Percentiles rank a stretch among this genome's conserved stretches.
Evolutionary conservation across 1,284 basidiomycete species (phyloP).

Genomic region (Fomitopsis pinicola): DNA sequence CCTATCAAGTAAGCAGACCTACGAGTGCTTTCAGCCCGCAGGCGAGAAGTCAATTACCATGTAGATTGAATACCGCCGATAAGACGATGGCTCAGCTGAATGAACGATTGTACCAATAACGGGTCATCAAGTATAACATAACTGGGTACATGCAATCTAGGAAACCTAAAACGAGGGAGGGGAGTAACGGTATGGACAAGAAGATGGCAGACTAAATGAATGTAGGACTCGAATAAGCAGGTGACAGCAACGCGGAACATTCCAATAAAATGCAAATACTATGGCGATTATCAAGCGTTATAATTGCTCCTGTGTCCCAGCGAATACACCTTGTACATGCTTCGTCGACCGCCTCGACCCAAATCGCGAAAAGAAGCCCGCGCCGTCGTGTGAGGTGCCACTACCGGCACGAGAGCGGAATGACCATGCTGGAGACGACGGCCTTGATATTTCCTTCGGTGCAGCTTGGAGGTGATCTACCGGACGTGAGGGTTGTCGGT

Average conservation of each 20-base stretch:
- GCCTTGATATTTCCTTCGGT: constrained; percentile 49
- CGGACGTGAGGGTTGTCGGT: constrained; percentile 23
- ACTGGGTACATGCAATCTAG: constrained; percentile 20
- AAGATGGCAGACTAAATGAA: constrained; percentile 21
- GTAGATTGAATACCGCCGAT: background rate
- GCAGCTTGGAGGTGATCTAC: constrained; percentile 42
- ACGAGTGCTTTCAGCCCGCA: too few species aligned
- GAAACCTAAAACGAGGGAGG: constrained; percentile 4
- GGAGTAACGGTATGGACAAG: constrained; percentile 8
- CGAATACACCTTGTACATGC: constrained; percentile 26
- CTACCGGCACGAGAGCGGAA: constrained; percentile 75
- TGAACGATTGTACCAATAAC: constrained; percentile 17
- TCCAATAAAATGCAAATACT: constrained; percentile 3
- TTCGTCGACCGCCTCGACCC: constrained; percentile 64
- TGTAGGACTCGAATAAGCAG: constrained; percentile 16
- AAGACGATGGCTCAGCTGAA: constrained; percentile 1
- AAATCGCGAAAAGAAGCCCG: constrained; percentile 67
- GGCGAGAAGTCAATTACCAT: too few species aligned
- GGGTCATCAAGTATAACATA: constrained; percentile 22
- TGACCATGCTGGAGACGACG: constrained; percentile 75
- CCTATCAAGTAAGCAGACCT: too few species aligned
- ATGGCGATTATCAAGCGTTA: constrained; percentile 9
- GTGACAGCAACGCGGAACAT: constrained; percentile 12
- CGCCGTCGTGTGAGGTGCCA: constrained; percentile 55
- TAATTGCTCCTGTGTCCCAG: constrained; percentile 17